These are phyloP conservation scores for barrel medic (Medicago truncatula) DNA, from an alignment of 306 rosid species.

Conservation along the genomic window DNA sequence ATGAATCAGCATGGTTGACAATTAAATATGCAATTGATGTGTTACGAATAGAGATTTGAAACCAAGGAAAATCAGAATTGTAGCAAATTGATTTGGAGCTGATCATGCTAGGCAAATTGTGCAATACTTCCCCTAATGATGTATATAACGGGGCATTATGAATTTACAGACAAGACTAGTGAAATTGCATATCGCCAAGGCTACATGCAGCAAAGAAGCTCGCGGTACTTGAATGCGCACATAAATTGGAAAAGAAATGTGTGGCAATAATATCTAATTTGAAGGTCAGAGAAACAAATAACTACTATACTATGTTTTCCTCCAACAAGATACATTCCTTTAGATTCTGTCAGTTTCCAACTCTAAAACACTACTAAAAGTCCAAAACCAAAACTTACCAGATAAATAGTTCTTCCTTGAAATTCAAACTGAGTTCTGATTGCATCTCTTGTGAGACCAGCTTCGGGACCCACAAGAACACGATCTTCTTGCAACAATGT, in stretches of 20 bases:
- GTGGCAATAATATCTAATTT: conserved; percentile 20
- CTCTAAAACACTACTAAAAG: conserved; percentile 1
- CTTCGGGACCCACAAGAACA: conserved; percentile 96
- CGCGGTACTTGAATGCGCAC: background rate
- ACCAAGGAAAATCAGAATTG: background rate
- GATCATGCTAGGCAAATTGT: conserved; percentile 13
- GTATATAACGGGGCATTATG: background rate
- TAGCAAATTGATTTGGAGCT: conserved; percentile 16
- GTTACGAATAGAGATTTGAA: background rate
- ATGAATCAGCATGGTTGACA: conserved; percentile 8
- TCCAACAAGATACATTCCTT: conserved; percentile 33
- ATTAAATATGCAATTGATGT: conserved; percentile 14
- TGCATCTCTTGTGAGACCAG: conserved; percentile 95
- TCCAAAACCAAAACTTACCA: conserved; percentile 55
- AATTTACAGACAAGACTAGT: background rate
- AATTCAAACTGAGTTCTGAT: conserved; percentile 88
- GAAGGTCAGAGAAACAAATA: conserved; percentile 19
- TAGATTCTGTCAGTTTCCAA: conserved; percentile 20
- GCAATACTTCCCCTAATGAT: conserved; percentile 2
- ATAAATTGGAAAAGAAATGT: background rate
- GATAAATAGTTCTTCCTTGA: conserved; percentile 83
- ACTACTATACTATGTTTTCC: conserved; percentile 28
- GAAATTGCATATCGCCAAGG: conserved; percentile 14
- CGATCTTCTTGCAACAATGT: conserved; percentile 91
- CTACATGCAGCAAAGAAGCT: background rate